Evolutionary conservation across 345 rosid species (phyloP).

Genomic region (Boechera stricta): DNA sequence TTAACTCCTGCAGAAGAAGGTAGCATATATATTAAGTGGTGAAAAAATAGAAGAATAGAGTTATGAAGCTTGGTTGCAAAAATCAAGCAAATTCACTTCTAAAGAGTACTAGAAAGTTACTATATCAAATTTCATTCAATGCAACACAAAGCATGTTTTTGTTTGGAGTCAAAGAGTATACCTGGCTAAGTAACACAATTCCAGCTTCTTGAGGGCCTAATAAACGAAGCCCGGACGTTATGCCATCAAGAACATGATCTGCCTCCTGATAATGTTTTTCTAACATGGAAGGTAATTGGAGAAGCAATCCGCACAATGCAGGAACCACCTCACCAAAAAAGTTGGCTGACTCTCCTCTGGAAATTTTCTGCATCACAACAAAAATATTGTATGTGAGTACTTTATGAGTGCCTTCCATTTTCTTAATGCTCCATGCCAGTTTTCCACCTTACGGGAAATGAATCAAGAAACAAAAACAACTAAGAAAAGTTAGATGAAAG

Average conservation of each 20-base stretch:
- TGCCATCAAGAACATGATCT: constrained; percentile 44
- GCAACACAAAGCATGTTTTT: neutral
- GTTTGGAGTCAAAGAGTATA: constrained; percentile 21
- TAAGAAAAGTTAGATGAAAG: constrained; percentile 7
- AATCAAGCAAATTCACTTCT: neutral
- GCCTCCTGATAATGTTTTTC: constrained; percentile 70
- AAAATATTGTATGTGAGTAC: neutral
- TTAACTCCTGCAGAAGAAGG: constrained; percentile 37
- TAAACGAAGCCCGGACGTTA: constrained; percentile 57
- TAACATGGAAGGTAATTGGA: constrained; percentile 64
- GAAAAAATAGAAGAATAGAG: neutral
- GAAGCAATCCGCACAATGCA: constrained; percentile 60
- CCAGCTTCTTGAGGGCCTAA: constrained; percentile 72
- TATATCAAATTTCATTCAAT: neutral
- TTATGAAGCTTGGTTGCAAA: neutral
- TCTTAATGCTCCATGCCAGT: neutral
- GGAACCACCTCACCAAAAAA: constrained; percentile 81
- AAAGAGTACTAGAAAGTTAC: neutral
- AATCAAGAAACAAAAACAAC: constrained; percentile 9
- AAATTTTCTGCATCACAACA: constrained; percentile 38
- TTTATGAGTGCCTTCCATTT: constrained; percentile 7
- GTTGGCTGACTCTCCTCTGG: constrained; percentile 55
- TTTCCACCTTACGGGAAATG: constrained; percentile 8
- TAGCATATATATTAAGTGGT: neutral
- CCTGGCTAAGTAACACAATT: constrained; percentile 80